These are phyloP conservation scores for Penicillium desertorum DNA, from an alignment of 495 filamentous ascomycete species.

Conservation along the genomic window DNA sequence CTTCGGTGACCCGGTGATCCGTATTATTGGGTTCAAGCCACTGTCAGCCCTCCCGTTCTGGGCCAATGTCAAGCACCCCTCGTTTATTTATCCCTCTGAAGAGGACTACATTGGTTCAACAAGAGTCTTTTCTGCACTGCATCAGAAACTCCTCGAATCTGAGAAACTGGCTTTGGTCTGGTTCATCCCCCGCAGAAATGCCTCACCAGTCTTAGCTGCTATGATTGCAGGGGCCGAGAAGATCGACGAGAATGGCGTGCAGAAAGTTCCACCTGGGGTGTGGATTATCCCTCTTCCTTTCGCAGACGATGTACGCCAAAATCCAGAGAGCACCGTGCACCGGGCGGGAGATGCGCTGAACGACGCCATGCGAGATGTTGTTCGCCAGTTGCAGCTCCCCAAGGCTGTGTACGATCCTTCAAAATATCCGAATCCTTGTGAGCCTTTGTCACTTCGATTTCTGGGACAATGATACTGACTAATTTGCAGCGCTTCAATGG, in stretches of 20 bases:
- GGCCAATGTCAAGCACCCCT: conserved; percentile 81
- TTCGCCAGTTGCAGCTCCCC: conserved; percentile 88
- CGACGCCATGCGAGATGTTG: conserved; percentile 75
- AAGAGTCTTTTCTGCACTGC: conserved; percentile 86
- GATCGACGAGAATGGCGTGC: conserved; percentile 63
- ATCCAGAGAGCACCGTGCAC: conserved; percentile 58
- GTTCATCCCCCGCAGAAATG: conserved; percentile 82
- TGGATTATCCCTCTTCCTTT: conserved; percentile 90
- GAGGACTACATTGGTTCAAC: conserved; percentile 86
- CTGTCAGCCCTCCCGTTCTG: conserved; percentile 72
- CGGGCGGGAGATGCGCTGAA: conserved; percentile 67
- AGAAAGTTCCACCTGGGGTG: conserved; percentile 76
- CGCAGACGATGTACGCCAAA: conserved; percentile 82
- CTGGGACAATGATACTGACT: conserved; percentile 10
- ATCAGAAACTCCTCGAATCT: conserved; percentile 76
- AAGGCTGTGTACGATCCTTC: conserved; percentile 77
- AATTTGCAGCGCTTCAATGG: conserved; percentile 73
- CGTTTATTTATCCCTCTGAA: conserved; percentile 94
- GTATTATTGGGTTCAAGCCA: conserved; percentile 93
- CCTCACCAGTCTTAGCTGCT: conserved; percentile 73
- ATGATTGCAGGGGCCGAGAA: conserved; percentile 72
- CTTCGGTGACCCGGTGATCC: conserved; percentile 78
- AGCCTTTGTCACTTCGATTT: conserved; percentile 8
- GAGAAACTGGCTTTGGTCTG: conserved; percentile 83
- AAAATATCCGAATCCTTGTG: conserved; percentile 86